Conservation (phyloP, 2,329 filamentous ascomycete genomes). For the Dothidotthia symphoricarpi region DNA sequence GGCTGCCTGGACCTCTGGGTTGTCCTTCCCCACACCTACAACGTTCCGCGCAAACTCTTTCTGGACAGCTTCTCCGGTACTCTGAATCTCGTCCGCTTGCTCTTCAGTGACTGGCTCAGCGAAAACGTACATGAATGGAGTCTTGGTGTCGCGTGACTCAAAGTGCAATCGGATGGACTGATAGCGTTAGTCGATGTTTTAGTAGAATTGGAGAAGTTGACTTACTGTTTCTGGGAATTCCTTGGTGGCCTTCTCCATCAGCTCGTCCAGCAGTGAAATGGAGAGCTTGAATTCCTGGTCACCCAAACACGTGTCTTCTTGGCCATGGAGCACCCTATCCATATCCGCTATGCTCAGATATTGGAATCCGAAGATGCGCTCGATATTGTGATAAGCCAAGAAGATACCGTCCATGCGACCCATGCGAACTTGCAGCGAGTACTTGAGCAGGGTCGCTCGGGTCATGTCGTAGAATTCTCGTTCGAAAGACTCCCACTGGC, state of each 20-base stretch:
- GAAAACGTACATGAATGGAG: slow-evolving; percentile 82
- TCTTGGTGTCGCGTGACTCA: slow-evolving; percentile 64
- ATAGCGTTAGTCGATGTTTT: slow-evolving; percentile 6
- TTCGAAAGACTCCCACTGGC: slow-evolving; percentile 87
- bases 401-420: slow-evolving; percentile 99
- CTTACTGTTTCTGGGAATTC: slow-evolving; percentile 67
- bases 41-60: slow-evolving; percentile 67
- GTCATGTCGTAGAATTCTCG: slow-evolving; percentile 98
- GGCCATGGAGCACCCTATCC: slow-evolving; percentile 86
- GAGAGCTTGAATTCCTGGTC: slow-evolving; percentile 84
- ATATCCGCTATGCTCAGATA: slow-evolving; percentile 85
- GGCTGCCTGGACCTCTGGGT: slow-evolving; percentile 28
- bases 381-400: slow-evolving; percentile 91
- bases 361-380: slow-evolving; percentile 96
- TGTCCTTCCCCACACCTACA: slow-evolving; percentile 43
- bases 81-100: slow-evolving; percentile 73
- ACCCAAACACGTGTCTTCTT: slow-evolving; percentile 64
- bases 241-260: slow-evolving; percentile 71
- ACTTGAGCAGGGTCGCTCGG: slow-evolving; percentile 89
- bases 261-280: slow-evolving; percentile 72
- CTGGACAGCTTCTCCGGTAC: slow-evolving; percentile 61
- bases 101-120: slow-evolving; percentile 76
- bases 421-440: slow-evolving; percentile 94
- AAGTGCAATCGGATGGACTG: slow-evolving; percentile 75
- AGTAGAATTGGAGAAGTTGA: not conserved